phyloP scores from a whole-genome alignment of 306 rosid genomes.

The Medicago truncatula region MtrunA17r5.0-ANR NC_053049.1:49689001-49689500 shows the following conservation, averaged over 20 bases:
- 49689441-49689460: slow-evolving; percentile 54
- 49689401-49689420: slow-evolving; percentile 46
- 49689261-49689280: slow-evolving; percentile 33
- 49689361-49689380: slow-evolving; percentile 58
- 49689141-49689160: background rate
- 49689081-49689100: no score
- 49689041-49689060: no score
- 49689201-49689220: background rate
- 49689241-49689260: background rate
- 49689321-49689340: slow-evolving; percentile 57
- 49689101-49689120: no score
- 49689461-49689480: slow-evolving; percentile 60
- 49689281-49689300: slow-evolving; percentile 42
- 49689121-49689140: background rate
- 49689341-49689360: slow-evolving; percentile 51
- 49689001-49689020: no score
- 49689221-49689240: background rate
- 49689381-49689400: slow-evolving; percentile 53
- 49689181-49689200: background rate
- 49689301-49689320: slow-evolving; percentile 45
- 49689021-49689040: no score
- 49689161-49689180: background rate
- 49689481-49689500: slow-evolving; percentile 48
- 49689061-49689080: no score
- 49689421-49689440: slow-evolving; percentile 43